Conservation (phyloP, 179 eudicot species). For the Gypsophila paniculata region DNA sequence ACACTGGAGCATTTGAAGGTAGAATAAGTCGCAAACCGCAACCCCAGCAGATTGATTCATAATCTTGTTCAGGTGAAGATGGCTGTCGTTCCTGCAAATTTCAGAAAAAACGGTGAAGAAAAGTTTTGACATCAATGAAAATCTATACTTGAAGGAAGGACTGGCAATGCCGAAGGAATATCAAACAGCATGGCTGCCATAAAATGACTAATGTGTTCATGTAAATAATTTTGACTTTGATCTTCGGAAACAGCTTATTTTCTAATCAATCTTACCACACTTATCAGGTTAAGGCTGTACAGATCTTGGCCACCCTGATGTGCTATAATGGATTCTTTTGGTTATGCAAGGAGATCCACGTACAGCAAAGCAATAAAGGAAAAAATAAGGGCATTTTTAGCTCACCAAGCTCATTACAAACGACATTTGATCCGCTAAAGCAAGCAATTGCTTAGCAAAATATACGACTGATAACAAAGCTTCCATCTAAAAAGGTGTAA, state of each 20-base stretch:
- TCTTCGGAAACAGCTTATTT: not conserved
- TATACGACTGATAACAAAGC: not conserved
- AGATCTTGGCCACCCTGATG: too few species aligned
- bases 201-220: not conserved
- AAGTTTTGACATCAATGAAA: not conserved
- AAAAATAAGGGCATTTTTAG: not conserved
- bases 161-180: not conserved
- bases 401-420: not conserved
- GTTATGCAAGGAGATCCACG: not conserved
- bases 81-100: constrained; percentile 37
- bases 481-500: not conserved
- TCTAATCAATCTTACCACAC: not conserved
- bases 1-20: constrained; percentile 70
- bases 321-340: not conserved
- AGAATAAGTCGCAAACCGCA: constrained; percentile 88
- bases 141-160: not conserved
- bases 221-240: not conserved
- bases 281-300: not conserved
- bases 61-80: constrained; percentile 40
- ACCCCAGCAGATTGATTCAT: constrained; percentile 87
- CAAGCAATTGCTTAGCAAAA: not conserved
- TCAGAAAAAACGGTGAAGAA: constrained; percentile 8
- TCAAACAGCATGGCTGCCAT: not conserved
- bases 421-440: not conserved
- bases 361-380: not conserved